Evolutionary conservation across 1,139 yeast genomes (phyloP).

Genomic region (Scheffersomyces illinoinensis): DNA sequence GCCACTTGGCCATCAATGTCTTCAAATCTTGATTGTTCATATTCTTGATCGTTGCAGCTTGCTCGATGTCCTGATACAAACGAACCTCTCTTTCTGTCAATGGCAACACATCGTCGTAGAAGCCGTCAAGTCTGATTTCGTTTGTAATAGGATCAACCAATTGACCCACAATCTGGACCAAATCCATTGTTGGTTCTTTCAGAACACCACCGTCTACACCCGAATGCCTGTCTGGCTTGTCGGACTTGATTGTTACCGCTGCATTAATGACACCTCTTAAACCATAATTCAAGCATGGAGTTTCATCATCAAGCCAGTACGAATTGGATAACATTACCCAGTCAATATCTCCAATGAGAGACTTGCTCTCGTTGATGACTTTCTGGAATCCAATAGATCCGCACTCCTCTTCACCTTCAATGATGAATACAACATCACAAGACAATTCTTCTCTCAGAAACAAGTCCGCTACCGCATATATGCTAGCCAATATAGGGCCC

Average conservation of each 20-base stretch:
- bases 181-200: constrained; percentile 86
- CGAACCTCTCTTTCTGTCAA: constrained; percentile 55
- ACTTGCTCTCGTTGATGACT: constrained; percentile 52
- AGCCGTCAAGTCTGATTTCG: constrained; percentile 63
- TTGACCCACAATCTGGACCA: constrained; percentile 68
- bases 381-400: constrained; percentile 86
- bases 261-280: constrained; percentile 88
- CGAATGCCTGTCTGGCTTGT: constrained; percentile 86
- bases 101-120: constrained; percentile 64
- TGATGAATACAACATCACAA: constrained; percentile 76
- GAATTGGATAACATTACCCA: constrained; percentile 91
- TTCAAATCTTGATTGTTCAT: constrained; percentile 39
- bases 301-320: constrained; percentile 87
- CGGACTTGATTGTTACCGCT: constrained; percentile 66
- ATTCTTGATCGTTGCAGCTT: constrained; percentile 26
- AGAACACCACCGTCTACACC: constrained; percentile 96
- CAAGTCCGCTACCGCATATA: constrained; percentile 82
- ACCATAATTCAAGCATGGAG: constrained; percentile 93
- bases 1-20: constrained; percentile 81
- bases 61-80: constrained; percentile 62
- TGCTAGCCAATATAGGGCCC: constrained; percentile 90
- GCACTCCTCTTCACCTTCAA: constrained; percentile 96
- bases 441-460: constrained; percentile 51
- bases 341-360: constrained; percentile 68
- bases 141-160: constrained; percentile 52